These are phyloP conservation scores for Xerocomus spinulosus DNA, from an alignment of 768 basidiomycete genomes.

Conservation along the genomic window DNA sequence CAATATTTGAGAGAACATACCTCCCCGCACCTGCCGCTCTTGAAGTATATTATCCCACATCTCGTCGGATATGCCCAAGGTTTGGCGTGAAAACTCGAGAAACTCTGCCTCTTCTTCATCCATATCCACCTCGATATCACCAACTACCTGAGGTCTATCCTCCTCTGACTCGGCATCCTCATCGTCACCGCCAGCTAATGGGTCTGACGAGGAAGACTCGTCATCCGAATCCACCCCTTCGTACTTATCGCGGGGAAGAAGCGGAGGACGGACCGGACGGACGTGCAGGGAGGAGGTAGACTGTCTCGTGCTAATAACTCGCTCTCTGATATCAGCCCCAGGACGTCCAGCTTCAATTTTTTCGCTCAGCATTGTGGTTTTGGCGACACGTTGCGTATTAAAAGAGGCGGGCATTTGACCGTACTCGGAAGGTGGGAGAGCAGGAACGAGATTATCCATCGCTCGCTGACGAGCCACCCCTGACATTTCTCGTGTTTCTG, in stretches of 20 bases:
- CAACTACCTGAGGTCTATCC: constrained; percentile 78
- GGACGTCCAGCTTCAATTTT: constrained; percentile 26
- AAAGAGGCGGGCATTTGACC: constrained; percentile 79
- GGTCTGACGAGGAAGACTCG: constrained; percentile 66
- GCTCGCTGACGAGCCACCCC: constrained; percentile 50
- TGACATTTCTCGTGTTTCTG: constrained; percentile 26
- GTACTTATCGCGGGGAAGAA: constrained; percentile 77
- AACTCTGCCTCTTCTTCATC: constrained; percentile 92
- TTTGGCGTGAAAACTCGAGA: constrained; percentile 88
- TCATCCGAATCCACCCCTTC: constrained; percentile 95
- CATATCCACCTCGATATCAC: constrained; percentile 88
- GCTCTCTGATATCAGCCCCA: not conserved
- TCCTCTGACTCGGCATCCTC: constrained; percentile 66
- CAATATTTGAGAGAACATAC: constrained; percentile 41
- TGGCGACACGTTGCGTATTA: constrained; percentile 66
- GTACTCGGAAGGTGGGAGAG: constrained; percentile 78
- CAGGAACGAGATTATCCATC: constrained; percentile 79
- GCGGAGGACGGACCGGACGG: constrained; percentile 67
- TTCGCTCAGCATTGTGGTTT: constrained; percentile 42
- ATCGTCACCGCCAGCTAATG: constrained; percentile 34
- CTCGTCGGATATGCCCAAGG: constrained; percentile 82
- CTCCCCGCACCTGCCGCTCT: constrained; percentile 75
- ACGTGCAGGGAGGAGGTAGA: constrained; percentile 19
- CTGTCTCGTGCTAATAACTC: constrained; percentile 4
- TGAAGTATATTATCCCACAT: constrained; percentile 85